A percentile compares a stretch with the other conserved stretches of the same genome.
Evolutionary conservation across 1,139 yeast genomes (phyloP).

Genomic region (Petasospora fabianii): DNA sequence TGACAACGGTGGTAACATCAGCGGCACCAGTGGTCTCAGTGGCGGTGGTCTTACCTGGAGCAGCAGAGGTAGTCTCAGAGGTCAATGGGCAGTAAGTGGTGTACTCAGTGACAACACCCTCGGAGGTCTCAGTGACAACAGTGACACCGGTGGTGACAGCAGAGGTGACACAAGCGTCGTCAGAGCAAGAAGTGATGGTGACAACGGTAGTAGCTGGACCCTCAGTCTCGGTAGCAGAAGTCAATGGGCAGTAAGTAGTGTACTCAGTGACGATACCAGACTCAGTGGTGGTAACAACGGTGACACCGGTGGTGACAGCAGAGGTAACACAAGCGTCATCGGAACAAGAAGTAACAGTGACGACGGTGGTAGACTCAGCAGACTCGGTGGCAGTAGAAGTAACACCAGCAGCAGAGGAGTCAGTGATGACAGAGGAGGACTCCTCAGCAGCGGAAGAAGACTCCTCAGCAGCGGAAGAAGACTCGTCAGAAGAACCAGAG

Average conservation of each 20-base stretch:
- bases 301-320: constrained; percentile 15
- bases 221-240: constrained; percentile 14
- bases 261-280: constrained; percentile 29
- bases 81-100: constrained; percentile 35
- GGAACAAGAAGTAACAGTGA: constrained; percentile 29
- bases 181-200: constrained; percentile 30
- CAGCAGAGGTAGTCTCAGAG: constrained; percentile 6
- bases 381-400: constrained; percentile 14
- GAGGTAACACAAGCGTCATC: constrained; percentile 28
- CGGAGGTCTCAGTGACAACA: constrained; percentile 24
- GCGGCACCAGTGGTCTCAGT: constrained; percentile 11
- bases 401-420: constrained; percentile 8
- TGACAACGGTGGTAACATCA: constrained; percentile 13
- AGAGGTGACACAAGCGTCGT: constrained; percentile 30
- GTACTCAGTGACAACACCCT: constrained; percentile 29
- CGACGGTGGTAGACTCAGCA: constrained; percentile 9
- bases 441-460: constrained; percentile 8
- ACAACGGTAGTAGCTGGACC: constrained; percentile 8
- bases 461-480: constrained; percentile 8
- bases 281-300: constrained; percentile 25
- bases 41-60: constrained; percentile 16
- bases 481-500: constrained; percentile 6
- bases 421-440: neutral
- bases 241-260: constrained; percentile 35
- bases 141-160: constrained; percentile 20